Evolutionary conservation across 768 basidiomycete species (phyloP).

Genomic region (Cyathus striatus): DNA sequence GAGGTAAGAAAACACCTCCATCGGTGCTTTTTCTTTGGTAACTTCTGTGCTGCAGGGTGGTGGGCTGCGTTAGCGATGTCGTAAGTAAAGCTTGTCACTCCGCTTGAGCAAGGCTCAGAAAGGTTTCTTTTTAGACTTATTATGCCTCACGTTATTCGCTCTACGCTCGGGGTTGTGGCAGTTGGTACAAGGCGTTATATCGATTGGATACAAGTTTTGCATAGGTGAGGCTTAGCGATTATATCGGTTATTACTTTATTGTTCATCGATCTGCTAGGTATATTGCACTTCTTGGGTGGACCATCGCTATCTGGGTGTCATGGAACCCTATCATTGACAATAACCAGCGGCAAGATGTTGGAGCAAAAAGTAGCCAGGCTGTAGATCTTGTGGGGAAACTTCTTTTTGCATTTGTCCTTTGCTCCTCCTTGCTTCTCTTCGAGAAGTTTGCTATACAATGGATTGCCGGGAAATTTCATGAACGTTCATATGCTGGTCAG

Average conservation of each 20-base stretch:
- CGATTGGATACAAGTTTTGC: constrained; percentile 68
- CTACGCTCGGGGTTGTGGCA: constrained; percentile 71
- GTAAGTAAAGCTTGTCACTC: constrained; percentile 31
- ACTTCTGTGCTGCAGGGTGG: constrained; percentile 55
- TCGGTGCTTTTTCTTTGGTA: constrained; percentile 1
- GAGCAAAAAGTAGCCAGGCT: constrained; percentile 27
- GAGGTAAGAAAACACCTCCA: constrained; percentile 32
- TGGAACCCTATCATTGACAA: constrained; percentile 64
- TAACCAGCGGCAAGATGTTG: constrained; percentile 25
- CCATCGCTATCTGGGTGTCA: constrained; percentile 59
- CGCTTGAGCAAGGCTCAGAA: not conserved
- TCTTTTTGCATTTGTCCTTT: constrained; percentile 70
- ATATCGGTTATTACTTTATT: not conserved
- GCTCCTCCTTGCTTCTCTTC: constrained; percentile 61
- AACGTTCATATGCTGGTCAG: constrained; percentile 62
- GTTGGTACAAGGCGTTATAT: constrained; percentile 71
- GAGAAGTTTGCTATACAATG: constrained; percentile 88
- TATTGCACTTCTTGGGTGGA: constrained; percentile 67
- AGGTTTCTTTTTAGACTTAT: constrained; percentile 29
- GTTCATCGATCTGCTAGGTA: constrained; percentile 29
- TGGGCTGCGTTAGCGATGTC: constrained; percentile 68
- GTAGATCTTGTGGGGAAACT: constrained; percentile 58
- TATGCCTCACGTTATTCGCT: constrained; percentile 47
- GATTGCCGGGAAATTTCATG: constrained; percentile 81
- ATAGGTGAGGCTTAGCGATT: constrained; percentile 37